Evolutionary conservation across 2,329 filamentous ascomycete genomes (phyloP), one percentile per base, ranked within the genome.

Genomic region (Botrytis fragariae): DNA sequence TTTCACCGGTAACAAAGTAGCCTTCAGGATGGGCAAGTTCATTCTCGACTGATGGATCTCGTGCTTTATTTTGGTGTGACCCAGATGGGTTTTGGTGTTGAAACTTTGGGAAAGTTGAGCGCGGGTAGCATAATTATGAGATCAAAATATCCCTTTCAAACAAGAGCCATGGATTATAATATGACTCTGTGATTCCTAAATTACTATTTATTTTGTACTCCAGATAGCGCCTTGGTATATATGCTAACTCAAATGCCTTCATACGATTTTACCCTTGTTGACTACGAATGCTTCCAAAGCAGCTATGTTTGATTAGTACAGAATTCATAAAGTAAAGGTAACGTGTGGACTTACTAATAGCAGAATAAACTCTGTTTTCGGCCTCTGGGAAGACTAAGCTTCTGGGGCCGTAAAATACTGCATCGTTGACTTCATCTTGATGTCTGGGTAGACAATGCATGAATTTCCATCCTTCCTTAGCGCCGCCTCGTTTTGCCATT

Each of bases 391-490:
- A 99, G 6, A 98, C 96, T 39, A 99, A 85, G 57, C 93, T 97
- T 79, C 92, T 88, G 0, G 89, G 86, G 65, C 93, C 91, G 83
- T 98, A 98, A 81, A 99, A 98, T 2, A 99, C 95, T 80, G 96
- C 94, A 80, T 99, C 95, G 73, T 88, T 90, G 48, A 99, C 96
- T 84, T 99, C 96, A 82, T 99, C 95, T 0, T 89, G 89, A 81
- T 99, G 95, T 75, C 96, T 89, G 22, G 96, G 96, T 74, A 99
- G 84, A 82, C 96, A 99, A 85, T 99, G 96, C 96, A 99, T 98
- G 82, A 99, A 99, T 83, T 93, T 94, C 96, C 96, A 99, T 76
- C 88, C 88, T 22, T 92, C 86, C 82, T 96, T 97, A 60, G 96
- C 96, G 32, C 94, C 95, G 61, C 94, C 95, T 68, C 91, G 87